Percentiles rank a stretch among this genome's conserved stretches.
These are phyloP conservation scores for Metschnikowia arizonensis DNA, from an alignment of 805 yeast species.

Conservation along the genomic window DNA sequence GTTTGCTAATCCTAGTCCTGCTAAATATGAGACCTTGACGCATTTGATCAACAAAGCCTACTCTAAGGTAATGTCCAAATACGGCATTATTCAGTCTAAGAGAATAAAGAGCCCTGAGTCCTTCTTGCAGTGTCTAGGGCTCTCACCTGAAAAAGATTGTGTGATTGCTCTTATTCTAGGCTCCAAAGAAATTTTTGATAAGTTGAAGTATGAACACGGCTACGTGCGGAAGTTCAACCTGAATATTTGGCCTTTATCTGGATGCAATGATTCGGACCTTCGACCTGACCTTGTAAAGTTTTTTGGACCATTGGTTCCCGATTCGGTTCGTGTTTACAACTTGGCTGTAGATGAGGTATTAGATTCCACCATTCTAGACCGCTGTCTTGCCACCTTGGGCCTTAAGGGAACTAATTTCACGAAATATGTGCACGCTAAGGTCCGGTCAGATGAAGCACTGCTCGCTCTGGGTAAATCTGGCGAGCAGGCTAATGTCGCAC, in stretches of 20 bases:
- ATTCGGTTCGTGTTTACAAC: slow-evolving; percentile 16
- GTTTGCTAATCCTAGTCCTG: slow-evolving; percentile 4
- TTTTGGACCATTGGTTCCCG: slow-evolving; percentile 19
- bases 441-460: not conserved
- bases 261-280: slow-evolving; percentile 25
- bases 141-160: slow-evolving; percentile 18
- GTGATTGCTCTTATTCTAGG: slow-evolving; percentile 27
- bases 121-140: slow-evolving; percentile 25
- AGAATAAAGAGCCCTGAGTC: slow-evolving; percentile 33
- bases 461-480: not conserved
- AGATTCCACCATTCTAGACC: slow-evolving; percentile 13
- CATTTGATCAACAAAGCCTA: slow-evolving; percentile 48
- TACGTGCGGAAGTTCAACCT: slow-evolving; percentile 24
- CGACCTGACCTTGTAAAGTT: slow-evolving; percentile 20
- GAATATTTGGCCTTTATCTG: slow-evolving; percentile 19
- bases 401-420: slow-evolving; percentile 8
- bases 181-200: slow-evolving; percentile 20
- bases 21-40: slow-evolving; percentile 16
- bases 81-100: slow-evolving; percentile 36
- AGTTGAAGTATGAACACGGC: slow-evolving; percentile 22
- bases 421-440: too few relatives aligned
- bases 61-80: slow-evolving; percentile 43
- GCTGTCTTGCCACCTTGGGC: slow-evolving; percentile 29
- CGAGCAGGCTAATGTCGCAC: not conserved
- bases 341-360: slow-evolving; percentile 20